Percentiles rank a stretch among this genome's conserved stretches.
Evolutionary conservation across 495 filamentous ascomycete species (phyloP).

Genomic region (Daldinia childiae): DNA sequence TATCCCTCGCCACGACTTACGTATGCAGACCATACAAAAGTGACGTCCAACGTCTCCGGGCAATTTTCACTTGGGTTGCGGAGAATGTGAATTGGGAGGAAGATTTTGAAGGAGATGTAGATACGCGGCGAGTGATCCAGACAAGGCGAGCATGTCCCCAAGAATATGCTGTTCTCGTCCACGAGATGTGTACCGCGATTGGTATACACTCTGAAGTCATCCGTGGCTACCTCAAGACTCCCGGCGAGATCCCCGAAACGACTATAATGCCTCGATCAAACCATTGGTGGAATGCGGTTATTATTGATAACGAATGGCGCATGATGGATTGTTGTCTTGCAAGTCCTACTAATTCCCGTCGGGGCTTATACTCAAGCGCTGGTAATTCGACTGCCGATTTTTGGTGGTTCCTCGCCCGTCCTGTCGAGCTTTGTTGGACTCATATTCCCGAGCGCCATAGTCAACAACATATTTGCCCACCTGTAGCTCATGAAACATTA

Average conservation of each 20-base stretch:
- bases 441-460: constrained; percentile 85
- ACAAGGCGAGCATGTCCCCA: constrained; percentile 85
- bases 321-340: constrained; percentile 96
- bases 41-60: constrained; percentile 89
- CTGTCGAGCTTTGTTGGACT: constrained; percentile 90
- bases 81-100: constrained; percentile 98
- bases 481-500: constrained; percentile 82
- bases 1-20: constrained; percentile 87
- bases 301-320: constrained; percentile 94
- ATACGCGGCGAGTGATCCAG: constrained; percentile 83
- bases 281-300: constrained; percentile 98
- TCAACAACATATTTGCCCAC: constrained; percentile 93
- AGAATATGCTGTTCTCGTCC: constrained; percentile 87
- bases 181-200: constrained; percentile 93
- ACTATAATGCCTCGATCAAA: constrained; percentile 82
- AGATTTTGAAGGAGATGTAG: constrained; percentile 79
- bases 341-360: constrained; percentile 84
- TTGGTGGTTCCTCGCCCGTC: constrained; percentile 91
- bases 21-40: constrained; percentile 94
- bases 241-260: constrained; percentile 83
- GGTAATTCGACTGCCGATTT: constrained; percentile 75
- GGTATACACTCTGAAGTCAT: constrained; percentile 87
- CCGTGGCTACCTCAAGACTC: constrained; percentile 87
- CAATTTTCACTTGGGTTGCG: constrained; percentile 96
- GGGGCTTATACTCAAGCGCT: constrained; percentile 77